Evolutionary conservation across 495 filamentous ascomycete genomes (phyloP).

Genomic region (Durotheca rogersii): DNA sequence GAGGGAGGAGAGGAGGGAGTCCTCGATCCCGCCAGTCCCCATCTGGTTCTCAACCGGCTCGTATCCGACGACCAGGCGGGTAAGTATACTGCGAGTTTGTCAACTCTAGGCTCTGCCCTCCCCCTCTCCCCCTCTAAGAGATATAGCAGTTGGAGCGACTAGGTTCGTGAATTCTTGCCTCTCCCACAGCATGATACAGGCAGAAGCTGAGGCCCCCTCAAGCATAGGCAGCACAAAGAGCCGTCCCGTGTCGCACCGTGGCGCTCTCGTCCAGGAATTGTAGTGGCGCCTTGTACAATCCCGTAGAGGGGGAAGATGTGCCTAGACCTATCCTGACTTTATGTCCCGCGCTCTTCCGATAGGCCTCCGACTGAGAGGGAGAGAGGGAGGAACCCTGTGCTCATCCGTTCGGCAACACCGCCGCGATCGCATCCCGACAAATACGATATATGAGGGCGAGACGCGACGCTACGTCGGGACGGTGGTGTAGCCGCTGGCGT

Average conservation of each 20-base stretch:
- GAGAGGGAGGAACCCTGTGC: slow-evolving; percentile 15
- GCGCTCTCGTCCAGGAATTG: slow-evolving; percentile 17
- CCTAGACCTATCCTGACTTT: slow-evolving; percentile 9
- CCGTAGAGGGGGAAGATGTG: slow-evolving; percentile 11
- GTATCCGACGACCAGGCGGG: slow-evolving; percentile 10
- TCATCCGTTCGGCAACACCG: slow-evolving; percentile 14
- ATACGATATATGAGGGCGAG: slow-evolving; percentile 10
- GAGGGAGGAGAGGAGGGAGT: too few relatives aligned
- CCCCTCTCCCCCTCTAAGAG: too few relatives aligned
- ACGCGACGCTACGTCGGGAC: slow-evolving; percentile 14
- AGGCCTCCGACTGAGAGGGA: slow-evolving; percentile 13
- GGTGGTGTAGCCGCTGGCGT: slow-evolving; percentile 9
- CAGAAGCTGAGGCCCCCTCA: slow-evolving; percentile 19
- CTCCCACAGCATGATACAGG: too few relatives aligned
- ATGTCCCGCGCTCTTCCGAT: slow-evolving; percentile 17
- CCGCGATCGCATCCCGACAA: slow-evolving; percentile 19
- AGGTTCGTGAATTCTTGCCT: slow-evolving; percentile 10
- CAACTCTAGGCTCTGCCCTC: slow-evolving; percentile 10
- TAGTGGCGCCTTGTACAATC: slow-evolving; percentile 18
- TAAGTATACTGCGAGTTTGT: slow-evolving; percentile 9
- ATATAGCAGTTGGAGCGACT: slow-evolving; percentile 10
- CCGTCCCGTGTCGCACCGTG: slow-evolving; percentile 11
- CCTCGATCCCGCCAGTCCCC: slow-evolving; percentile 4
- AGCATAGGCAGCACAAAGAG: slow-evolving; percentile 2
- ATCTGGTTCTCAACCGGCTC: slow-evolving; percentile 19